Percentiles rank a stretch among this genome's conserved stretches.
These are phyloP conservation scores for Xylaria acuta DNA, from an alignment of 495 filamentous ascomycete species.

Conservation along the genomic window DNA sequence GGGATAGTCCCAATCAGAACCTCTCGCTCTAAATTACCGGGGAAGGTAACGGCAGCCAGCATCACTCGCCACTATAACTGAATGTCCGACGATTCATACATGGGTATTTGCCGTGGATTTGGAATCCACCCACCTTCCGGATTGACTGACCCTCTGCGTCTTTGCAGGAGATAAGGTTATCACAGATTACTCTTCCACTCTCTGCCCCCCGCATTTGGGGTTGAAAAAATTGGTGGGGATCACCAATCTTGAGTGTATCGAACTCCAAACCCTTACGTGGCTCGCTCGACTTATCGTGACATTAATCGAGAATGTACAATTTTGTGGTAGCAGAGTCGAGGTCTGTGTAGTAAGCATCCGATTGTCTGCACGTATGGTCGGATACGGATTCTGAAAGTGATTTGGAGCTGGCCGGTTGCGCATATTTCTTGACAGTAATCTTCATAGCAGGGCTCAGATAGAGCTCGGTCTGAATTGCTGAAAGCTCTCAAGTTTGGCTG, in stretches of 20 bases:
- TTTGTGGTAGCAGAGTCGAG: not conserved
- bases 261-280: not conserved
- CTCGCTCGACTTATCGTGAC: not conserved
- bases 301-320: not conserved
- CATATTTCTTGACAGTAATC: not conserved
- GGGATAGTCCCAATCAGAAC: not conserved
- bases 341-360: not conserved
- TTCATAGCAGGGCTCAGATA: not conserved
- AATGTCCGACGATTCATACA: not conserved
- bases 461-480: not conserved
- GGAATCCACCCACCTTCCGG: slow-evolving; percentile 10
- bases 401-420: not conserved
- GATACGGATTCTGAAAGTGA: not conserved
- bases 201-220: slow-evolving; percentile 2
- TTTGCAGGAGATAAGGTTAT: slow-evolving; percentile 11
- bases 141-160: not conserved
- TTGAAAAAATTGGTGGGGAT: not conserved
- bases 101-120: slow-evolving; percentile 13
- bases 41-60: not conserved
- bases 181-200: not conserved
- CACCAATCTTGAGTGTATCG: not conserved
- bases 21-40: not conserved
- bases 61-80: not conserved
- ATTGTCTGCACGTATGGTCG: not conserved
- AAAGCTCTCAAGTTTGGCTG: not conserved